Evolutionary conservation across 176 grass and related monocot species (phyloP).

Genomic region (Urochloa ruziziensis): DNA sequence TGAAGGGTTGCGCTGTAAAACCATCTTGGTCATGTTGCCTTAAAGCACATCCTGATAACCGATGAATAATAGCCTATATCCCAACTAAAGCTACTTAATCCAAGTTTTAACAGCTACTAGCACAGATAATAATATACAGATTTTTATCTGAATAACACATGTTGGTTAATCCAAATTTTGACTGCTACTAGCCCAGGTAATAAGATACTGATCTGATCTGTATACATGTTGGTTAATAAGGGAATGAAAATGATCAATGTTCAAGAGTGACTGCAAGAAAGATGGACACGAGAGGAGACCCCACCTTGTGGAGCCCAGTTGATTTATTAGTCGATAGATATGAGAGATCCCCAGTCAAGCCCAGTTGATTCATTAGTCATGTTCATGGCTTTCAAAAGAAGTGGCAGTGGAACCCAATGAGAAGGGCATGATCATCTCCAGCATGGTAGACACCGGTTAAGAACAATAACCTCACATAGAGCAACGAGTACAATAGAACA

Average conservation of each 20-base stretch:
- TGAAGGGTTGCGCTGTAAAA: no score
- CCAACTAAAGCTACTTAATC: not conserved
- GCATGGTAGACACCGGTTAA: constrained; percentile 70
- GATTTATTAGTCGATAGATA: no score
- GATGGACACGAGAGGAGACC: constrained; percentile 27
- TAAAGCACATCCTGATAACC: not conserved
- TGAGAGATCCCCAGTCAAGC: no score
- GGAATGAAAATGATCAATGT: not conserved
- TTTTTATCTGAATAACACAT: no score
- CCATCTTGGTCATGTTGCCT: not conserved
- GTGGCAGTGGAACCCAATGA: constrained; percentile 68
- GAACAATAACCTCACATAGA: not conserved
- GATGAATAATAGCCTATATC: no score
- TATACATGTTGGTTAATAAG: not conserved
- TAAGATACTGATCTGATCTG: not conserved
- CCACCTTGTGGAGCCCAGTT: constrained; percentile 13
- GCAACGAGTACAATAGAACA: not conserved
- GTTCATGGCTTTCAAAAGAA: constrained; percentile 92
- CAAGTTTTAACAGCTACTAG: not conserved
- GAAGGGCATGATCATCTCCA: constrained; percentile 58
- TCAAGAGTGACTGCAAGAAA: not conserved
- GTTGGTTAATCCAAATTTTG: not conserved
- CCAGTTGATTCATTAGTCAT: constrained; percentile 69
- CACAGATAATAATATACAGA: not conserved
- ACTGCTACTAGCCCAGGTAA: not conserved